Conservation (phyloP, 805 yeast species). For the Candida schatavii region DNA sequence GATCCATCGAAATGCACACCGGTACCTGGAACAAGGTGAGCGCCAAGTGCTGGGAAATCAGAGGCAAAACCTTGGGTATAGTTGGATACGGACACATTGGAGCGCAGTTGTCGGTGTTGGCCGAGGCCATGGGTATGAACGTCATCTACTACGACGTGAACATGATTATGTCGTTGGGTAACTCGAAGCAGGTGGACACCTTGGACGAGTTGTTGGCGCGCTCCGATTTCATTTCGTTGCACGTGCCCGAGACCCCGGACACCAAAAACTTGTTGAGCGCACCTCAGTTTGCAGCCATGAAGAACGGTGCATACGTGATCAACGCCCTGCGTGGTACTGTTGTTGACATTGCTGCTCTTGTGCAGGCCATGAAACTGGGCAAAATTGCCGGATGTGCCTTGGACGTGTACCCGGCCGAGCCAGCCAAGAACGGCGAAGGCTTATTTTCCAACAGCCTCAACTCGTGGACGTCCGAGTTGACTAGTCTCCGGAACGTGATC, state of each 20-base stretch:
- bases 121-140: slow-evolving; percentile 97
- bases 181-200: slow-evolving; percentile 87
- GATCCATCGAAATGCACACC: slow-evolving; percentile 92
- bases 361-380: slow-evolving; percentile 88
- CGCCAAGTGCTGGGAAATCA: slow-evolving; percentile 95
- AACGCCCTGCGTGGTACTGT: slow-evolving; percentile 98
- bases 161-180: slow-evolving; percentile 96
- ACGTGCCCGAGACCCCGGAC: slow-evolving; percentile 93
- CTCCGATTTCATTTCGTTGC: slow-evolving; percentile 88
- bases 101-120: slow-evolving; percentile 91
- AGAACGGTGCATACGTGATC: slow-evolving; percentile 89
- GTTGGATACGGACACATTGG: slow-evolving; percentile 99
- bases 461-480: slow-evolving; percentile 78
- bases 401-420: slow-evolving; percentile 96
- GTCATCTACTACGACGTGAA: slow-evolving; percentile 88
- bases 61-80: slow-evolving; percentile 97
- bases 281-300: slow-evolving; percentile 94
- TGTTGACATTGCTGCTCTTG: slow-evolving; percentile 90
- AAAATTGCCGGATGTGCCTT: slow-evolving; percentile 96
- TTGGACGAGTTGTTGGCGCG: slow-evolving; percentile 75
- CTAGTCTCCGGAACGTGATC: slow-evolving; percentile 80
- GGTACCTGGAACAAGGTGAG: slow-evolving; percentile 98
- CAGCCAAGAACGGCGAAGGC: slow-evolving; percentile 91
- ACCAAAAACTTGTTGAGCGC: slow-evolving; percentile 86
- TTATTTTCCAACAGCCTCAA: slow-evolving; percentile 72